Evolutionary conservation across 106 monocot genomes (phyloP).

Genomic region (Dendrobium huoshanense): DNA sequence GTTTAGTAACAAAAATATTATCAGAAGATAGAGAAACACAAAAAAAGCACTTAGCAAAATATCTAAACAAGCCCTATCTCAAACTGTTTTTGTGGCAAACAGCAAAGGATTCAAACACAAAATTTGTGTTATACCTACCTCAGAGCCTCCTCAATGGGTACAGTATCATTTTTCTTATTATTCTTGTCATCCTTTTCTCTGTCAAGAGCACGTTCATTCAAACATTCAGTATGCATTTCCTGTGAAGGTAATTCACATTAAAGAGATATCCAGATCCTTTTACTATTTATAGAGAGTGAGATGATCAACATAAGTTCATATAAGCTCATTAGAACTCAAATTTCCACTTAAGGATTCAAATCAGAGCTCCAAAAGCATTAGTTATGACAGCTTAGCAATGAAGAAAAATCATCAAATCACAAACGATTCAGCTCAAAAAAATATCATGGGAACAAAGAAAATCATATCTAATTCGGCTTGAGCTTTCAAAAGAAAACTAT

Average conservation of each 20-base stretch:
- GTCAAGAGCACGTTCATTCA: not conserved
- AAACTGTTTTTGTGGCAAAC: not conserved
- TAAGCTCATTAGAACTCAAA: not conserved
- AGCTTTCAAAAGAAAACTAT: not conserved
- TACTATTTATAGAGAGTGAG: not conserved
- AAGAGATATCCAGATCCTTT: not conserved
- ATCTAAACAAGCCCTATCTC: not conserved
- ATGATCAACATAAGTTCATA: not conserved
- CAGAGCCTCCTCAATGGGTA: slow-evolving; percentile 1
- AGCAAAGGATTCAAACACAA: not conserved
- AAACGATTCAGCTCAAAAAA: not conserved
- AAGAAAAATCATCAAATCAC: not conserved
- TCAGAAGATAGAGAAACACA: not conserved
- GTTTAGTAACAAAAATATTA: not conserved
- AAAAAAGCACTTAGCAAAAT: not conserved
- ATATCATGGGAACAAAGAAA: not conserved
- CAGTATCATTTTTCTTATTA: not conserved
- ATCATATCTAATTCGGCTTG: not conserved
- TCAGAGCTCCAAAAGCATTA: not conserved
- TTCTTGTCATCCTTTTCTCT: slow-evolving; percentile 12
- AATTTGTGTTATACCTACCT: slow-evolving; percentile 9
- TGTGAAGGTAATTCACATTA: not conserved
- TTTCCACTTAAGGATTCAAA: not conserved
- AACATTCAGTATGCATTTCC: not conserved
- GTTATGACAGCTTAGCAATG: not conserved